Evolutionary conservation across 192 early-diverging fungal species (phyloP).

Genomic region (Kickxella alabastrina): DNA sequence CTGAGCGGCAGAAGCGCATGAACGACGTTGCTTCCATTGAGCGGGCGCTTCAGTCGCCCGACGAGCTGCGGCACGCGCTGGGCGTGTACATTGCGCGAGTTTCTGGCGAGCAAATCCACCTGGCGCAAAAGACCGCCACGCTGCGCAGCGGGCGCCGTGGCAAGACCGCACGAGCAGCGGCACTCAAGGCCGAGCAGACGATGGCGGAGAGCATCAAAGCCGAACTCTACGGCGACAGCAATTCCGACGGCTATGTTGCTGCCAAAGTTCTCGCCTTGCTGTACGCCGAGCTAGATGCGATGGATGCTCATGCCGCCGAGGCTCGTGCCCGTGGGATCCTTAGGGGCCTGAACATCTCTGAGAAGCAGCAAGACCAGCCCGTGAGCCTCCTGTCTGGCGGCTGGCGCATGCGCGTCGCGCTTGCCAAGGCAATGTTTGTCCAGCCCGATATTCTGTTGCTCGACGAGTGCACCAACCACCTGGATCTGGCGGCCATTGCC

Average conservation of each 20-base stretch:
- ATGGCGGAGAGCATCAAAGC: slow-evolving; percentile 19
- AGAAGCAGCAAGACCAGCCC: slow-evolving; percentile 57
- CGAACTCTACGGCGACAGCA: slow-evolving; percentile 26
- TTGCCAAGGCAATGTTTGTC: slow-evolving; percentile 80
- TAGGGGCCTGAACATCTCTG: slow-evolving; percentile 68
- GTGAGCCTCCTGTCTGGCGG: slow-evolving; percentile 71
- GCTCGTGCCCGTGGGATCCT: slow-evolving; percentile 69
- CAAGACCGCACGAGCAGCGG: slow-evolving; percentile 55
- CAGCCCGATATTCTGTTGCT: slow-evolving; percentile 78
- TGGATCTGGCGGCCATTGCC: slow-evolving; percentile 88
- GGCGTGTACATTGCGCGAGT: slow-evolving; percentile 49
- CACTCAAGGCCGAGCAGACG: slow-evolving; percentile 51
- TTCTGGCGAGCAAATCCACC: slow-evolving; percentile 27
- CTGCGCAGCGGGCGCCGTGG: slow-evolving; percentile 67
- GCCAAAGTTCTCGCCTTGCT: slow-evolving; percentile 58
- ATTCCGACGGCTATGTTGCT: slow-evolving; percentile 43
- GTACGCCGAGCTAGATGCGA: slow-evolving; percentile 57
- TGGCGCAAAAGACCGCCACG: slow-evolving; percentile 58
- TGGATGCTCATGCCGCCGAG: slow-evolving; percentile 62
- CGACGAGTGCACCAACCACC: slow-evolving; percentile 87
- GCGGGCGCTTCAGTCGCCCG: slow-evolving; percentile 33
- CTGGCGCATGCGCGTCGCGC: slow-evolving; percentile 84
- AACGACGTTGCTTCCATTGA: slow-evolving; percentile 51
- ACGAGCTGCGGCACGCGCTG: slow-evolving; percentile 23
- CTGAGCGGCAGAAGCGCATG: slow-evolving; percentile 53